Base-by-base conservation (phyloP, 106 monocot species). In the Dioscorea alata region DNA sequence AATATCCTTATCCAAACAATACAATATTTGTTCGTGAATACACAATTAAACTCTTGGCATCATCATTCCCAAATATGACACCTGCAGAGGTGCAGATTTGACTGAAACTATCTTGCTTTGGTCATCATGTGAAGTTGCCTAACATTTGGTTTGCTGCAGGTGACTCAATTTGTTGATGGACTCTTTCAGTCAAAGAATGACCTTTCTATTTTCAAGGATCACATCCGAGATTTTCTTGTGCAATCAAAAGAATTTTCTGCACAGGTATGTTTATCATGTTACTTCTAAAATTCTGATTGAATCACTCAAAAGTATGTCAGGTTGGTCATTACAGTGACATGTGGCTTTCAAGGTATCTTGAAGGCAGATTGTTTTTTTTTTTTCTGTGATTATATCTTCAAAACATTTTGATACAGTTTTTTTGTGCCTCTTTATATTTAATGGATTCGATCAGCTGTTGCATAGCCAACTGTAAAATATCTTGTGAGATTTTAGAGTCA, bases 171-270 rank as follows among this genome's bases (percentile, higher is more conserved):
- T 85, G 87, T 99, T 13, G 83, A 83, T 77, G 97, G 92, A 17
- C 78, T 99, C 32, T 85, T 99, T 28, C 76, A 83, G 58, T 99
- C 90, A 23, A 90, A 75, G 77, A 82, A 71, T 62, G 92, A 99
- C 59, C 78, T 87, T 13, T 73, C 89, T 23, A 73, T 81, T 13
- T 99, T 99, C 66, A 99, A 99, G 66, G 80, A 99, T 18, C 92
- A 86, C 54, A 99, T 99, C 17, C 68, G 97, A 62, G 97, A 99
- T 54, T 99, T 99, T 60, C 92, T 99, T 35, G 81, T 92, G n/a
- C 92, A 99, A 74, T 99, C 97, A 25, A 99, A 99, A 60, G 92
- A 90, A 68, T 99, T 99, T 74, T 99, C 97, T 16, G 92, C 92
- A 66, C 97, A 99, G 89, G 97, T 99, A 90, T 1, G 21, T 58